Base-by-base conservation (phyloP, 768 basidiomycete species). In the Hypholoma sublateritium region DNA sequence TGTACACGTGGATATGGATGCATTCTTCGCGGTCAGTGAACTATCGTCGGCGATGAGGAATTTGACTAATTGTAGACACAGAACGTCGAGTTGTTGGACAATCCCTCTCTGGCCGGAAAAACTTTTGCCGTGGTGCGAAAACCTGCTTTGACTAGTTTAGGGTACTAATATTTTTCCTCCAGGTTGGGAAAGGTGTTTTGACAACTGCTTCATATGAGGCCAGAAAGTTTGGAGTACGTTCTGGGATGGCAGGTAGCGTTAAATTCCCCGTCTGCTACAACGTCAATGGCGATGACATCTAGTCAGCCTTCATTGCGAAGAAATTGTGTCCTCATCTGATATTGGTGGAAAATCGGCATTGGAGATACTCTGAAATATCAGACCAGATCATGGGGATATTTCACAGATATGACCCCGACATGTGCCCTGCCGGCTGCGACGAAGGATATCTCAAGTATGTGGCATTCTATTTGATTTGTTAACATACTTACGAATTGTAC, bases 1-100 rank as follows among this genome's bases (percentile, higher is more conserved):
- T 58, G 91, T 98, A 5, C 95, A 98, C 67, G 87, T 97, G 28
- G 97, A 99, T 66, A 94, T 95, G 85, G 96, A 98, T 69, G 93
- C 93, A 3, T 97, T 96, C 73, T 95, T 82, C 61, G 90, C 91
- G 1, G 79, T 79, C 53, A 52, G 74, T 68, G 48, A 46, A 13
- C 9, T 17, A 43, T 14, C 24, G 32, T 21, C 14, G n/a, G 4
- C 19, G n/a, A 28, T 48, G 14, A 12, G 5, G 11, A 51, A 41
- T 34, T 55, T 32, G 51, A 53, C 19, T 28, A 22, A 14, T 55
- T 49, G 6, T 36, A 43, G 42, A 34, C 32, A 12, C 49, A 79
- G 78, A 90, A 80, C 48, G 91, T 93, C 1, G 92, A 94, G 67
- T 71, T 88, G 1, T 77, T 89, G 19, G 75, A 86, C 61, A 72